Evolutionary conservation across 768 basidiomycete species (phyloP).

Genomic region (Suillus subluteus): DNA sequence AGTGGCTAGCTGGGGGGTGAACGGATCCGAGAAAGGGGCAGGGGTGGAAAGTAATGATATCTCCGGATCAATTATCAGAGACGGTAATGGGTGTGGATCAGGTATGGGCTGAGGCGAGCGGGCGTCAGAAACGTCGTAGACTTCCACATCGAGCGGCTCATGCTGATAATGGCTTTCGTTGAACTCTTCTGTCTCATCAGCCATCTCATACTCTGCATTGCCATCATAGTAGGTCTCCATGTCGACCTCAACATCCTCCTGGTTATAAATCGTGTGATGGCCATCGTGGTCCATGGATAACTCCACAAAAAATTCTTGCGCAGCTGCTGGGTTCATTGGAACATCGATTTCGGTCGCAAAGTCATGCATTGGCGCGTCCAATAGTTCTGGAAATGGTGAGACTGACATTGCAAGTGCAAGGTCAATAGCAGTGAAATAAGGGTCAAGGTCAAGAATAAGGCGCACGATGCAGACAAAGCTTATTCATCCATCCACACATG

Average conservation of each 20-base stretch:
- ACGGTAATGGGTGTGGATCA: constrained; percentile 21
- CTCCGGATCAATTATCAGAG: constrained; percentile 8
- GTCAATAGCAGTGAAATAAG: constrained; percentile 18
- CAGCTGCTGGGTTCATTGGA: constrained; percentile 52
- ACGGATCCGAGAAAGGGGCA: neutral
- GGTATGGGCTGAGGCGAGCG: constrained; percentile 31
- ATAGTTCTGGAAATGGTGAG: constrained; percentile 46
- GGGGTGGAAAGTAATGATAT: constrained; percentile 11
- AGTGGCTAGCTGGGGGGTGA: neutral
- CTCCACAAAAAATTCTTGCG: constrained; percentile 55
- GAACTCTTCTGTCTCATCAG: constrained; percentile 33
- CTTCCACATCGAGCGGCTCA: constrained; percentile 44
- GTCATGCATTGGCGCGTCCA: constrained; percentile 69
- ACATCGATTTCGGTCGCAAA: constrained; percentile 60
- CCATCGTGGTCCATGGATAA: constrained; percentile 64
- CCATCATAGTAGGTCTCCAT: constrained; percentile 60
- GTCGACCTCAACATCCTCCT: constrained; percentile 61
- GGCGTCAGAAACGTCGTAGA: constrained; percentile 41
- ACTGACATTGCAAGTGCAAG: constrained; percentile 28
- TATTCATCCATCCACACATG: constrained; percentile 32
- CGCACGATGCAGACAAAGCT: constrained; percentile 12
- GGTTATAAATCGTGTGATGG: constrained; percentile 36
- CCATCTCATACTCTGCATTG: constrained; percentile 52
- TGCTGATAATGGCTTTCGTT: constrained; percentile 19
- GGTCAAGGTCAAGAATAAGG: constrained; percentile 20